Conservation (phyloP, 2,329 filamentous ascomycete species). For the Westerdykella ornata region DNA sequence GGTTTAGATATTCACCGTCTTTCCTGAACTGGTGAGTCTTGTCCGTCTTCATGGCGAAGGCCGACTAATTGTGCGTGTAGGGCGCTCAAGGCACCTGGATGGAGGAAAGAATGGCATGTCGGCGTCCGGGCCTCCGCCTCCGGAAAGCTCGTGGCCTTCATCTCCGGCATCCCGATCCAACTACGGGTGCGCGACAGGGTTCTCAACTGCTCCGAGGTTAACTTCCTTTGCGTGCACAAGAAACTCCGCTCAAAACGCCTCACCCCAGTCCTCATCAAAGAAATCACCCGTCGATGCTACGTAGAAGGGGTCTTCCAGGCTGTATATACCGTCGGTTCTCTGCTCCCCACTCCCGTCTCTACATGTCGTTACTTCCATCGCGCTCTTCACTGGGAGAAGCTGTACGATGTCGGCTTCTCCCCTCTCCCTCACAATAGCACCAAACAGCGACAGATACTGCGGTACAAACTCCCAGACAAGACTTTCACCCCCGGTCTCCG, state of each 20-base stretch:
- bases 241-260: conserved; percentile 91
- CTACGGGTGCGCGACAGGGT: conserved; percentile 71
- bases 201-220: conserved; percentile 82
- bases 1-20: conserved; percentile 87
- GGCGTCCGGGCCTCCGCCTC: conserved; percentile 81
- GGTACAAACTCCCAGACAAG: conserved; percentile 71
- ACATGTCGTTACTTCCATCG: conserved; percentile 95
- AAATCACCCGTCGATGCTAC: conserved; percentile 90
- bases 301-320: conserved; percentile 83
- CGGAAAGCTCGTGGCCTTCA: conserved; percentile 86
- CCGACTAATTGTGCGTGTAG: conserved; percentile 40
- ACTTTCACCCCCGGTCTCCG: conserved; percentile 71
- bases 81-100: conserved; percentile 91
- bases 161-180: conserved; percentile 83
- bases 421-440: conserved; percentile 78
- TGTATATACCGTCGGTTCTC: conserved; percentile 87
- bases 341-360: conserved; percentile 85
- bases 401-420: conserved; percentile 91
- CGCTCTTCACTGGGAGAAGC: conserved; percentile 89
- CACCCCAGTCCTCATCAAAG: conserved; percentile 91
- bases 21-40: conserved; percentile 75
- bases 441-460: conserved; percentile 74
- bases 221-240: conserved; percentile 97
- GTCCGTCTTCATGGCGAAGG: background rate
- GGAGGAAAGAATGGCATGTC: conserved; percentile 91